Evolutionary conservation across 163 green algal species (phyloP).

Genomic region (Coccomyxa subellipsoidea): DNA sequence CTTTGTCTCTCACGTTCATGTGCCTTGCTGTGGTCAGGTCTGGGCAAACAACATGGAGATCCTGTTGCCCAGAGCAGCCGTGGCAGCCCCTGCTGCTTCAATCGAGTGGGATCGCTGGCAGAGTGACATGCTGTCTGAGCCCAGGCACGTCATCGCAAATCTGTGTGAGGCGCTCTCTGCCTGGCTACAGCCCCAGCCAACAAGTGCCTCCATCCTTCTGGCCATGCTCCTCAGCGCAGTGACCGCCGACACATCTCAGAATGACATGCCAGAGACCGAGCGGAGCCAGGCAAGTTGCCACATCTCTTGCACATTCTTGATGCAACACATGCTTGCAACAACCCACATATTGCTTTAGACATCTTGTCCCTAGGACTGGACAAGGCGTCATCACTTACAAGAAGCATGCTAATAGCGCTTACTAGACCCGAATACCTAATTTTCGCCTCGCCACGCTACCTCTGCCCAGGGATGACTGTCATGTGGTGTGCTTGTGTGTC

Average conservation of each 20-base stretch:
- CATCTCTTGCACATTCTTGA: not conserved
- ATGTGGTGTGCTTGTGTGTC: not conserved
- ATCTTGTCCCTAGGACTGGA: no score
- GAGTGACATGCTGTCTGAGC: not conserved
- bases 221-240: not conserved
- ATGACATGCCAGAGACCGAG: not conserved
- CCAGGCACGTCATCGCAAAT: not conserved
- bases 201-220: not conserved
- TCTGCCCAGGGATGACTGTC: no score
- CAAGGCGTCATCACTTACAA: no score
- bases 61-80: not conserved
- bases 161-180: not conserved
- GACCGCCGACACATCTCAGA: not conserved
- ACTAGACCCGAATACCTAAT: no score
- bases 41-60: not conserved
- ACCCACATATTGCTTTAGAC: no score
- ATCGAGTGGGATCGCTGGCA: not conserved
- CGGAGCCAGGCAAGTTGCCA: not conserved
- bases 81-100: not conserved
- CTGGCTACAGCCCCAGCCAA: not conserved
- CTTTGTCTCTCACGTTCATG: no score
- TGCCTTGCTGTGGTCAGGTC: no score
- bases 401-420: no score
- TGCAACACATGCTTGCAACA: no score
- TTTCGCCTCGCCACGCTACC: no score